A percentile compares a stretch with the other conserved stretches of the same genome.
These are phyloP conservation scores for Rhododendron kiyosumense DNA, from an alignment of 148 eudicot genomes.

Conservation along the genomic window DNA sequence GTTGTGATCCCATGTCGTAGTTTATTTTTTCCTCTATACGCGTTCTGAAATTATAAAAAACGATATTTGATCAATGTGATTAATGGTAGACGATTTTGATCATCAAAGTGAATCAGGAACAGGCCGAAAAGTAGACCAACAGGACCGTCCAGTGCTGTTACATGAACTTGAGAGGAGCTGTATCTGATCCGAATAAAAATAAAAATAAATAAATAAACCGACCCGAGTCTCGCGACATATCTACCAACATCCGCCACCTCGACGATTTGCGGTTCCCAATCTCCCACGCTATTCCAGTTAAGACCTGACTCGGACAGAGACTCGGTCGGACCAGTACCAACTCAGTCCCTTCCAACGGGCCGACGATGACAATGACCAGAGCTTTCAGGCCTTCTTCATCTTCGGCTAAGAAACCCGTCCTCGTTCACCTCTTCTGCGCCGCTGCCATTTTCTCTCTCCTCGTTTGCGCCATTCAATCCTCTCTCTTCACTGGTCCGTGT, in stretches of 20 bases:
- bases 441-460: conserved; percentile 60
- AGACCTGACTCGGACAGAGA: background rate
- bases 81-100: no score
- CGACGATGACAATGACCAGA: conserved; percentile 16
- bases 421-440: conserved; percentile 49
- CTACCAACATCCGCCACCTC: background rate
- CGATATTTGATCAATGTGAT: no score
- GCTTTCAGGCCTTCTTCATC: conserved; percentile 1
- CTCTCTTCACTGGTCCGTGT: conserved; percentile 38
- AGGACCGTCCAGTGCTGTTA: background rate
- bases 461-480: conserved; percentile 54
- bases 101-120: no score
- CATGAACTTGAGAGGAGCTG: no score
- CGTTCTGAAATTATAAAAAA: no score
- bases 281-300: background rate
- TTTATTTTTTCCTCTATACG: no score
- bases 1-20: no score
- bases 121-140: background rate
- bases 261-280: background rate
- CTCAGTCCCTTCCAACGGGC: background rate
- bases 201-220: no score
- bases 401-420: conserved; percentile 22
- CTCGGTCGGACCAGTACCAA: background rate
- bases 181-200: no score
- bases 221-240: background rate